Evolutionary conservation across 306 rosid species (phyloP), one percentile per base, ranked within the genome.

Genomic region (Coriaria nepalensis): DNA sequence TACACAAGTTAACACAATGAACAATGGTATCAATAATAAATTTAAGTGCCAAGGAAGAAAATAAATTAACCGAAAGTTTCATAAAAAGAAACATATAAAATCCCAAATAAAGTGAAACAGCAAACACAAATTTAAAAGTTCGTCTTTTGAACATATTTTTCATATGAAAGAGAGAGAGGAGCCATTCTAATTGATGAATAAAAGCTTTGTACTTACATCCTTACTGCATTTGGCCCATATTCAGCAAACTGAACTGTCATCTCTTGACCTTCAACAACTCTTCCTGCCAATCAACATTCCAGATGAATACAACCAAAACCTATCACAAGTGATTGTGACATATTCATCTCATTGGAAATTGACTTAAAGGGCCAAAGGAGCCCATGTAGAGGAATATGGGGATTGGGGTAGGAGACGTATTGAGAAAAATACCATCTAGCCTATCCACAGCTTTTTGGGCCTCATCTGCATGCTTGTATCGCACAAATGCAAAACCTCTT

Each of bases 191-290:
- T 20, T 40, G 40, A 10, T 29, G 13, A 35, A 8, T 49, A 33
- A 50, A 12, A 50, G 11, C 6, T 14, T 14, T 9, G 12, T 60
- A 75, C 96, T 77, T 74, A 87, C 94, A 87, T 82, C 61, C 64
- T 80, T 75, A 82, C 92, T 0, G 96, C 96, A 75, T 87, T 82
- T 33, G 96, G 96, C 36, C 96, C 96, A 49, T 87, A 87, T 50
- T 87, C 79, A 6, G 96, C 94, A 75, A 87, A 87, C 67, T 86
- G 96, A 45, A 86, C 96, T 7, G 92, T 73, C 62, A 87, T 87
- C 70, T 87, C 96, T 8, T 94, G 94, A 12, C 96, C 96, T 67
- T 82, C 94, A 55, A 87, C 94, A 74, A 79, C 75, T 73, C 78
- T 77, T 52, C 94, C 94, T 82, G 73, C 9, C 8, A 53, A 12